Base-by-base conservation (phyloP, 306 rosid genomes). In the Prunus padus region DNA sequence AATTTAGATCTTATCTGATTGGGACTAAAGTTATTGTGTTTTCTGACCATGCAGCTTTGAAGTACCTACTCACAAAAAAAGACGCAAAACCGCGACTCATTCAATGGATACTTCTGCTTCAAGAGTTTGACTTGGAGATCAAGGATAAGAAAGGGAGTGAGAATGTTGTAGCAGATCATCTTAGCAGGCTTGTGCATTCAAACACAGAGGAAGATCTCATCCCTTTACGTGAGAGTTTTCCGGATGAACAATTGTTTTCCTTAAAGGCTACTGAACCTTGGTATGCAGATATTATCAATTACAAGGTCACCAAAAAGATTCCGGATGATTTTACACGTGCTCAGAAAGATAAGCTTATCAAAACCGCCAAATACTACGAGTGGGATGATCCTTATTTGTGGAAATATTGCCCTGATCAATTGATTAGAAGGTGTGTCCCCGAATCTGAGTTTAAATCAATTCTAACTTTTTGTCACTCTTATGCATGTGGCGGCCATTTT, bases 401-500 rank as follows among this genome's bases (percentile, higher is more conserved):
- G 11, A 73, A 56, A 16, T 20, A 62, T n/a, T 57, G 13, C n/a
- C 9, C 12, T 16, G 11, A 55, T 5, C 20, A 33, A 3, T 18
- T 54, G 6, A 30, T 44, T 4, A 25, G 52, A 45, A 44, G 45
- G 23, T 60, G 45, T 8, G 19, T 52, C 8, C 47, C 9, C 6
- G 7, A 18, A 13, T 14, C 0, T 71, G 33, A 52, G 16, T 28
- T 71, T 51, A 0, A 14, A 16, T 71, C 50, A 9, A 71, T 50
- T 14, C 11, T 19, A 16, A 31, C 28, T 4, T 54, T 72, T 40
- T 56, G 4, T 72, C 66, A 72, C 14, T 33, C 54, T 31, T 31
- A 40, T 40, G 54, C 52, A 55, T 72, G 40, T 57, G 65, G 54
- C 2, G 67, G 22, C 8, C 65, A 72, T 15, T 72, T 72, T 40